Conservation (phyloP, 1,284 basidiomycete species). For the Cryptococcus sp. region DNA sequence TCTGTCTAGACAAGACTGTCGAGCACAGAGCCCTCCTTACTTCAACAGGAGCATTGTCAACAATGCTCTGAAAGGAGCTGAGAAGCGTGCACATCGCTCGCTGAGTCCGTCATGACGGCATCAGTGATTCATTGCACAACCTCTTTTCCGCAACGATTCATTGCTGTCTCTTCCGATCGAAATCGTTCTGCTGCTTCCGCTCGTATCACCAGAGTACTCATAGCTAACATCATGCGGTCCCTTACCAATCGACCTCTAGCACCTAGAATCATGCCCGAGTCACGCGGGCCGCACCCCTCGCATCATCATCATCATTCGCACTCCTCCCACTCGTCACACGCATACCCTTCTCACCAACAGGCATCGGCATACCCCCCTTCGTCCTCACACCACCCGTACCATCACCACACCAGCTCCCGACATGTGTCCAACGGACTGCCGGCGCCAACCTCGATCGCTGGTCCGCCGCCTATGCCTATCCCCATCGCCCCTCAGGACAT, state of each 20-base stretch:
- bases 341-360: conserved; percentile 14
- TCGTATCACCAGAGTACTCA: too few relatives aligned
- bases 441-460: conserved; percentile 22
- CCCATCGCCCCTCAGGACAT: conserved; percentile 23
- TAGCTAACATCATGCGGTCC: conserved; percentile 5
- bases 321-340: conserved; percentile 7
- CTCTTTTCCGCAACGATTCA: too few relatives aligned
- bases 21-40: too few relatives aligned
- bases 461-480: conserved; percentile 26
- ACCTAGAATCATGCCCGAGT: conserved; percentile 15
- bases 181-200: too few relatives aligned
- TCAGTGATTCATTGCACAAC: too few relatives aligned
- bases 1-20: too few relatives aligned
- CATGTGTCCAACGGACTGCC: conserved; percentile 36
- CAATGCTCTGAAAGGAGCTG: too few relatives aligned
- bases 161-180: too few relatives aligned
- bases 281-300: conserved; percentile 10
- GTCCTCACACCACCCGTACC: conserved; percentile 17
- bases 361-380: conserved; percentile 19
- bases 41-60: too few relatives aligned
- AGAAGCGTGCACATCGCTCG: too few relatives aligned
- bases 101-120: too few relatives aligned
- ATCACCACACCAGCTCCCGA: conserved; percentile 27
- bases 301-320: conserved; percentile 19
- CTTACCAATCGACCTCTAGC: conserved; percentile 9